Base-by-base conservation (phyloP, 805 yeast genomes). In the Candida ipomoeae region DNA sequence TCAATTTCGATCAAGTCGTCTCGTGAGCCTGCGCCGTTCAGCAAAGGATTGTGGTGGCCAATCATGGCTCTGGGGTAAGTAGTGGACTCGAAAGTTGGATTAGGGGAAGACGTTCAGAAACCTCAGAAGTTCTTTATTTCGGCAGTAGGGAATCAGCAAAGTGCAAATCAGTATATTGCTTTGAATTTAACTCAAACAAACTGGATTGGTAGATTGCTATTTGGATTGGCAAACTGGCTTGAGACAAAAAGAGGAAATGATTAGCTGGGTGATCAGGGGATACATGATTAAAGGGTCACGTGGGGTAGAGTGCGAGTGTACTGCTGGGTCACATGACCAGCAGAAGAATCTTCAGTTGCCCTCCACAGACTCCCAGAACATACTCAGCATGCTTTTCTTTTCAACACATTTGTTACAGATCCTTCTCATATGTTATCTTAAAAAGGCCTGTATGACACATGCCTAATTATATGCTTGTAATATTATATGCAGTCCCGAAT, bases 1-100 rank as follows among this genome's bases (percentile, higher is more conserved):
- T 48, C 54, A 11, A 51, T 48, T 18, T 50, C 48, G 13, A 51
- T 51, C 20, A 44, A 39, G 8, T 54, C 55, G 35, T 48, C 54
- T 26, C 45, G 14, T 21, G 45, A 42, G n/a, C 10, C 38, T 21
- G 20, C 14, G 11, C 14, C 21, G 31, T 42, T 42, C 38, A 42
- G 45, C 31, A 42, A 33, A 21, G 45, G 38, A 21, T 23, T 21
- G 26, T 42, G 45, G 29, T 42, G 31, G 45, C 38, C 45, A 33
- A 42, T 23, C 45, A 42, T 42, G 38, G 45, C 45, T 18, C n/a
- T 32, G 5, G 14, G 5, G 10, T 26, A 26, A 3, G 20, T 21
- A 17, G 29, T 14, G 10, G 32, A 4, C 21, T 11, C 15, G 32
- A 23, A 42, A 20, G 45, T 20, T 18, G 20, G 31, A 21, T 34